Evolutionary conservation across 108 stramenopile genomes (phyloP).

Genomic region (Fragilaria radians): DNA sequence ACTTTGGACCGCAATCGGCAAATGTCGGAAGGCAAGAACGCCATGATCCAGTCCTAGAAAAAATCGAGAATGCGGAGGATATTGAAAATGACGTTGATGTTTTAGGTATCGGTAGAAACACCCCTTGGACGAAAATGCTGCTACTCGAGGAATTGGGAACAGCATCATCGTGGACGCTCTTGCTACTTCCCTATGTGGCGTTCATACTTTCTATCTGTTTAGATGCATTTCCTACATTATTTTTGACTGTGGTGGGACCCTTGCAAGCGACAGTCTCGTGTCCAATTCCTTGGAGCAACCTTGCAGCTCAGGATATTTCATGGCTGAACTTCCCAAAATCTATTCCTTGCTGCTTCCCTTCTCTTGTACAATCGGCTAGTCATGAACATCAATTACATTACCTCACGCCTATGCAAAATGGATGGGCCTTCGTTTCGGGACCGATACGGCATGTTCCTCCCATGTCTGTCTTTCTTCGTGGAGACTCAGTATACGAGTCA

Average conservation of each 20-base stretch:
- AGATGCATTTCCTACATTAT: slow-evolving; percentile 31
- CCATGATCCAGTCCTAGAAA: not conserved
- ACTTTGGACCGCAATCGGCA: not conserved
- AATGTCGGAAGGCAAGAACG: not conserved
- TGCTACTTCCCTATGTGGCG: slow-evolving; percentile 57
- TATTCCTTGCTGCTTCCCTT: slow-evolving; percentile 31
- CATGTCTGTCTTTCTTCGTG: slow-evolving; percentile 41
- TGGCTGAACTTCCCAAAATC: not conserved
- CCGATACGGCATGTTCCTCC: slow-evolving; percentile 44
- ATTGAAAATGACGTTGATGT: not conserved
- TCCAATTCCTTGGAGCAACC: slow-evolving; percentile 11
- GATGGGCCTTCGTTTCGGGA: slow-evolving; percentile 54
- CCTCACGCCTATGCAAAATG: slow-evolving; percentile 34
- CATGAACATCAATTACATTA: slow-evolving; percentile 16
- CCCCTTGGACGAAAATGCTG: slow-evolving; percentile 64
- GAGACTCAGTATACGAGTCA: slow-evolving; percentile 25
- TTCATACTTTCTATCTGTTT: slow-evolving; percentile 46
- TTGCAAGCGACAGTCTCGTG: slow-evolving; percentile 19
- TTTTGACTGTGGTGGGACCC: slow-evolving; percentile 32
- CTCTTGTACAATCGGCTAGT: slow-evolving; percentile 3
- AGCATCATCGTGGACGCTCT: slow-evolving; percentile 61
- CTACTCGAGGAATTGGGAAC: slow-evolving; percentile 74
- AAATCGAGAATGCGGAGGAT: not conserved
- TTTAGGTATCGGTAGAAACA: not conserved
- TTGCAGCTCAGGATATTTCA: not conserved